phyloP scores from a whole-genome alignment of 2,329 filamentous ascomycete genomes.

The Fusarium sp. region DNA sequence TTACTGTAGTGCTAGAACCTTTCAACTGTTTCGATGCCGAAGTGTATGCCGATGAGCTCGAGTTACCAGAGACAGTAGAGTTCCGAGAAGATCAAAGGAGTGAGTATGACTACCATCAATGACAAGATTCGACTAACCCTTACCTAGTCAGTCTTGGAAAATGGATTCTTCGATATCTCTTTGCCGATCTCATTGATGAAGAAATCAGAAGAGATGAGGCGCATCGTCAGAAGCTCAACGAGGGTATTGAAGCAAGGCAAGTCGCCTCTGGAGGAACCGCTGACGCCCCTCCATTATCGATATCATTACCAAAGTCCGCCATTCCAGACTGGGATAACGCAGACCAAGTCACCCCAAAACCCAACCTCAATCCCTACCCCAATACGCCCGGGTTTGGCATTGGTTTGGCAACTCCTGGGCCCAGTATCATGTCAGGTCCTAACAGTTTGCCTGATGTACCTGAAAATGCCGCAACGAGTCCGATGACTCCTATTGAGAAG shows the following conservation, averaged over 20 bases:
- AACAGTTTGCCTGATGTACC: conserved; percentile 60
- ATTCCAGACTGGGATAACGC: conserved; percentile 54
- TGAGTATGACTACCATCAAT: conserved; percentile 57
- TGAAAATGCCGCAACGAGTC: conserved; percentile 59
- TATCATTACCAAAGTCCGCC: conserved; percentile 56
- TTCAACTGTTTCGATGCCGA: conserved; percentile 98
- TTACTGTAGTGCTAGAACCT: conserved; percentile 91
- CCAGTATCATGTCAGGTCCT: conserved; percentile 38
- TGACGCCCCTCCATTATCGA: conserved; percentile 70
- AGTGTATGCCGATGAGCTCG: conserved; percentile 92
- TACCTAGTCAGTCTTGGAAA: conserved; percentile 90
- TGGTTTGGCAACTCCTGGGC: conserved; percentile 76
- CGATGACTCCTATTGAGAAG: conserved; percentile 65
- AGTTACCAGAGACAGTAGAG: conserved; percentile 77
- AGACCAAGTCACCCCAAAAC: conserved; percentile 68
- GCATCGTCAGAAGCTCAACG: conserved; percentile 76
- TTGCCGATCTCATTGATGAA: conserved; percentile 88
- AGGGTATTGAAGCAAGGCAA: conserved; percentile 69
- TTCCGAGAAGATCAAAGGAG: conserved; percentile 95
- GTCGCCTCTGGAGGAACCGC: conserved; percentile 57
- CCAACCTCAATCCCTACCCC: conserved; percentile 72
- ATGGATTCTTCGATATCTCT: conserved; percentile 94
- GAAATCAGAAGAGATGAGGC: conserved; percentile 85
- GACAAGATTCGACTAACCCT: conserved; percentile 41
- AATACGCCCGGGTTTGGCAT: conserved; percentile 83